Percentiles rank a stretch among this genome's conserved stretches.
Evolutionary conservation across 331 rosid species (phyloP).

Genomic region (Cydonia oblonga): DNA sequence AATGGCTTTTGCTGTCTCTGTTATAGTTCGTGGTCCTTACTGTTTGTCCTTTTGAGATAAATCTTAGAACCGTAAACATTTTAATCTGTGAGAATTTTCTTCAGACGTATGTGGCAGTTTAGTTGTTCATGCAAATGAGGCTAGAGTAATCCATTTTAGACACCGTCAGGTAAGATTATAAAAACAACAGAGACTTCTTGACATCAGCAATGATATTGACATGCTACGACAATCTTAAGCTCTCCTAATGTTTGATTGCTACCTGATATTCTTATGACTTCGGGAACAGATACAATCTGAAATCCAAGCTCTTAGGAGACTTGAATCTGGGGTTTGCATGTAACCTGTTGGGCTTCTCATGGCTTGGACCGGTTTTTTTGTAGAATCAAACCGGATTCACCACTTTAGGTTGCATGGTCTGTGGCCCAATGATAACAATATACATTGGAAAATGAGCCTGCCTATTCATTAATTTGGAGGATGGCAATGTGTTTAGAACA

Average conservation of each 20-base stretch:
- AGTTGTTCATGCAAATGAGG: not conserved
- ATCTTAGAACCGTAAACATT: not conserved
- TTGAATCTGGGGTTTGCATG: too few species aligned
- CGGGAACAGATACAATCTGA: not conserved
- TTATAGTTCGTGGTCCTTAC: not conserved
- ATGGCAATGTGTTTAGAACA: not conserved
- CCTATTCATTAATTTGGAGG: not conserved
- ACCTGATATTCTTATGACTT: not conserved
- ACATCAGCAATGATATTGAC: not conserved
- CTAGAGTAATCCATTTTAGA: not conserved
- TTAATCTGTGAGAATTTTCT: not conserved
- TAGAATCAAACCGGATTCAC: not conserved
- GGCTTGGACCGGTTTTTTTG: not conserved
- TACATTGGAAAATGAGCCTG: not conserved
- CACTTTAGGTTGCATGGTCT: not conserved
- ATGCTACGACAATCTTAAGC: not conserved
- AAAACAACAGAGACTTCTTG: not conserved
- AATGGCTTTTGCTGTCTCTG: not conserved
- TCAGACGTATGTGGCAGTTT: not conserved
- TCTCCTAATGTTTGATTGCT: not conserved
- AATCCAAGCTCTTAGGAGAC: not conserved
- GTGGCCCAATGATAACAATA: not conserved
- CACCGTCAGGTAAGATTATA: not conserved
- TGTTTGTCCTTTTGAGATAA: not conserved
- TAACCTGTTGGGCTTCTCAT: not conserved